Conservation (phyloP, 1,139 yeast species). For the Geotrichum cucujoidarum region DNA sequence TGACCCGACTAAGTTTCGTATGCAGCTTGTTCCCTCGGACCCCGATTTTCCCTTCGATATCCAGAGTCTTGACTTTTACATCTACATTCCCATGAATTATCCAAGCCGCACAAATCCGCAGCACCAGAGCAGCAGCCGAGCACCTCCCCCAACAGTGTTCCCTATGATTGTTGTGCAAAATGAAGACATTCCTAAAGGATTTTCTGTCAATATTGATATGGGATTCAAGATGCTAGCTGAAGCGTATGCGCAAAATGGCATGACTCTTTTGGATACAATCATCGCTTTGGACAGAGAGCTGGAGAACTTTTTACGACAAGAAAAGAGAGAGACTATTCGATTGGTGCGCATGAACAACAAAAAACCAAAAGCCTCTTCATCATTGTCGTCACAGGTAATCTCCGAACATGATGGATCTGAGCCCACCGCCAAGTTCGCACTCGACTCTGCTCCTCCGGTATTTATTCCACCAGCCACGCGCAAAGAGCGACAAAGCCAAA, state of each 20-base stretch:
- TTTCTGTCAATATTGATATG: slow-evolving; percentile 56
- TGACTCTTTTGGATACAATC: slow-evolving; percentile 47
- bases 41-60: slow-evolving; percentile 73
- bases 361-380: neutral
- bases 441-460: slow-evolving; percentile 6
- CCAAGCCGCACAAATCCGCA: slow-evolving; percentile 37
- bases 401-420: neutral
- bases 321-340: slow-evolving; percentile 53
- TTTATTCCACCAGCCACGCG: slow-evolving; percentile 16
- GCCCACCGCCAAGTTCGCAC: neutral
- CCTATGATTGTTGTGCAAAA: slow-evolving; percentile 45
- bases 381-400: neutral
- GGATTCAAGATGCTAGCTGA: slow-evolving; percentile 54
- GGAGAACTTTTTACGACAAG: slow-evolving; percentile 53
- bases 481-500: slow-evolving; percentile 14
- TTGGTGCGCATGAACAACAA: slow-evolving; percentile 37
- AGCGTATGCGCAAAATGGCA: slow-evolving; percentile 12
- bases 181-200: slow-evolving; percentile 69
- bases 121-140: neutral
- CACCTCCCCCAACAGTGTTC: slow-evolving; percentile 14
- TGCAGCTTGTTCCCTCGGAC: slow-evolving; percentile 51
- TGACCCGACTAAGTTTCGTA: slow-evolving; percentile 18
- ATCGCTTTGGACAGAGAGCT: slow-evolving; percentile 53
- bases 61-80: slow-evolving; percentile 46
- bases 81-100: slow-evolving; percentile 53